Evolutionary conservation across 805 yeast genomes (phyloP).

Genomic region (Hanseniaspora clermontiae): DNA sequence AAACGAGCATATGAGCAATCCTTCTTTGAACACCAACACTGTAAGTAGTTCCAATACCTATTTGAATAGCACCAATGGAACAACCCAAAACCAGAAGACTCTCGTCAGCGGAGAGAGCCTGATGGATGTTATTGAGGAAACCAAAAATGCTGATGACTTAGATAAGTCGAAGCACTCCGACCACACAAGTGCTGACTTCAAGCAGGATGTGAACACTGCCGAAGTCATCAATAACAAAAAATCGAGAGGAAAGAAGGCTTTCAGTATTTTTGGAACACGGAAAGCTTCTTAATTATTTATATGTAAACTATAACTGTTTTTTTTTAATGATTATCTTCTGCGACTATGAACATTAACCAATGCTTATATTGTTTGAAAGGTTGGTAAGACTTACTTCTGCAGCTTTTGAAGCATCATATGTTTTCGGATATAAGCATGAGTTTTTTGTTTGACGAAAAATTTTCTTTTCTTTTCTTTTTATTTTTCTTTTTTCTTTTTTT

Average conservation of each 20-base stretch:
- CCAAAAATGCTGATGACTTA: background rate
- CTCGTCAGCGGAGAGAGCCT: background rate
- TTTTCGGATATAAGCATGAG: background rate
- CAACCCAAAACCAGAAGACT: background rate
- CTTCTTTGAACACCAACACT: background rate
- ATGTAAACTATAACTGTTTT: background rate
- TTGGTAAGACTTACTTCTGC: too few species aligned
- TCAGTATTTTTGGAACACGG: conserved; percentile 7
- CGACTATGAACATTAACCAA: too few species aligned
- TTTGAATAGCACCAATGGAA: background rate
- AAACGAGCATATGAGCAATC: background rate
- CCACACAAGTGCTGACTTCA: conserved; percentile 9
- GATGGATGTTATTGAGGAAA: background rate
- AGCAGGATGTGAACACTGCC: background rate
- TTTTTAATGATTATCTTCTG: too few species aligned
- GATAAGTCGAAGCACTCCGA: background rate
- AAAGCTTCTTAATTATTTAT: background rate
- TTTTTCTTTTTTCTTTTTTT: background rate
- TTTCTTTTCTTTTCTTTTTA: background rate
- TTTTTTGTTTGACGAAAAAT: background rate
- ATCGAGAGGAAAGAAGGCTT: background rate
- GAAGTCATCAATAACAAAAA: background rate
- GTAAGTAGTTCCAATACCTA: background rate
- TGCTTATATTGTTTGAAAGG: too few species aligned
- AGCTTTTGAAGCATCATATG: too few species aligned